Evolutionary conservation across 1,139 yeast species (phyloP).

Genomic region (Geotrichum klebahnii): DNA sequence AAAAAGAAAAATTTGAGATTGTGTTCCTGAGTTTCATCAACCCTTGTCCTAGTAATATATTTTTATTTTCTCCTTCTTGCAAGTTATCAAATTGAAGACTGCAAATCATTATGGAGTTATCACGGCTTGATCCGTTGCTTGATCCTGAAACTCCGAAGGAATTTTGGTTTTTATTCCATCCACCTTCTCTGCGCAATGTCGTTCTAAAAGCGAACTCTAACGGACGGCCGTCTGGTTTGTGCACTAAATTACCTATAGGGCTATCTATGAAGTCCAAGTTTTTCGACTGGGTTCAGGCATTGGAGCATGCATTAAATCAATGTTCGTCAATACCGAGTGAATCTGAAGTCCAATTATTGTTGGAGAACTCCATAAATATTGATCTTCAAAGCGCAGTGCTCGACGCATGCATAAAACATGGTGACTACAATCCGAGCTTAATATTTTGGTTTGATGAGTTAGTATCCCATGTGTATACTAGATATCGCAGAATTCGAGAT

Average conservation of each 20-base stretch:
- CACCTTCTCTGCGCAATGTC: too few species aligned
- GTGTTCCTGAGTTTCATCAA: too few species aligned
- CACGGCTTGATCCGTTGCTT: too few species aligned
- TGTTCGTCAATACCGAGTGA: neutral
- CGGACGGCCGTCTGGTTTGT: conserved; percentile 1
- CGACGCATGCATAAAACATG: conserved; percentile 5
- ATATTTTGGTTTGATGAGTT: conserved; percentile 2
- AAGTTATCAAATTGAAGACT: too few species aligned
- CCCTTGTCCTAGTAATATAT: too few species aligned
- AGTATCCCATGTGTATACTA: neutral
- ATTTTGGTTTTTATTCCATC: too few species aligned
- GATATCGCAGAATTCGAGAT: neutral
- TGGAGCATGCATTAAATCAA: neutral
- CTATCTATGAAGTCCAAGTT: neutral
- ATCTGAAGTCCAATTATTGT: neutral
- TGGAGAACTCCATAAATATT: neutral
- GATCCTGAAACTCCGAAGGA: too few species aligned
- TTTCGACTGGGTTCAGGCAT: neutral
- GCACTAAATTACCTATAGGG: neutral
- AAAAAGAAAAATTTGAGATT: too few species aligned
- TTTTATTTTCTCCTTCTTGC: too few species aligned
- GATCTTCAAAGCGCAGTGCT: neutral
- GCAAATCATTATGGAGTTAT: too few species aligned
- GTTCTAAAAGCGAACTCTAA: too few species aligned
- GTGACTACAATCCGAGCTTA: neutral